Base-by-base conservation (phyloP, 768 basidiomycete species). In the Scleroderma citrinum region DNA sequence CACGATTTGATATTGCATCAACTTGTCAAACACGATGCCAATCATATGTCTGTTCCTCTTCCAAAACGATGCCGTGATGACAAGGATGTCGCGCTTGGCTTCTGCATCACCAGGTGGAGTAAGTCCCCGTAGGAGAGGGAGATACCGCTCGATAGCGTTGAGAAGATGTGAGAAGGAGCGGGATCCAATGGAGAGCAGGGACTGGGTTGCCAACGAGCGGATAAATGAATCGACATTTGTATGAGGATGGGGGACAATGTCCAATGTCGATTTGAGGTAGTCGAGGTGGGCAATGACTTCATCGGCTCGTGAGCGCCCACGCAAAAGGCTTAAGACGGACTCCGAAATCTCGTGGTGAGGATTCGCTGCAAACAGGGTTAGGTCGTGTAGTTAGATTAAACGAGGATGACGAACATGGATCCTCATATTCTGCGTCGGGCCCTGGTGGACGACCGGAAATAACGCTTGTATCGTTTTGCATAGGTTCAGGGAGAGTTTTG, bases 1-100 rank as follows among this genome's bases (percentile, higher is more conserved):
- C 35, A 98, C 86, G 49, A 98, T 89, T 63, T 96, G 93, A 68
- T 99, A 99, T 63, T 98, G 95, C 82, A 98, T 88, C 47, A 98
- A 72, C 70, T 99, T 99, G 74, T 98, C 96, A 53, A 95, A 85
- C 7, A 97, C 92, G 61, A 99, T 93, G 14, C 77, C 76, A 41
- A 93, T 74, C 82, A 93, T 91, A 58, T 97, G 93, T 26, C 78
- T 73, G 60, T 87, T 92, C 57, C 82, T 68, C 54, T 76, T 76
- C 94, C 94, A 99, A 70, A 94, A 98, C 4, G 73, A 65, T 0
- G 81, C 80, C 0, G 85, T 80, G 2, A 83, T 78, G 13, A 74
- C 73, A 13, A 97, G 76, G 52, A 97, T 79, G 56, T 89, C 79
- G 34, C 71, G 73, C 62, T 86, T 80, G 53, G 84, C 80, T 57